phyloP scores from a whole-genome alignment of 768 basidiomycete species.

The Lactarius deliciosus region DNA sequence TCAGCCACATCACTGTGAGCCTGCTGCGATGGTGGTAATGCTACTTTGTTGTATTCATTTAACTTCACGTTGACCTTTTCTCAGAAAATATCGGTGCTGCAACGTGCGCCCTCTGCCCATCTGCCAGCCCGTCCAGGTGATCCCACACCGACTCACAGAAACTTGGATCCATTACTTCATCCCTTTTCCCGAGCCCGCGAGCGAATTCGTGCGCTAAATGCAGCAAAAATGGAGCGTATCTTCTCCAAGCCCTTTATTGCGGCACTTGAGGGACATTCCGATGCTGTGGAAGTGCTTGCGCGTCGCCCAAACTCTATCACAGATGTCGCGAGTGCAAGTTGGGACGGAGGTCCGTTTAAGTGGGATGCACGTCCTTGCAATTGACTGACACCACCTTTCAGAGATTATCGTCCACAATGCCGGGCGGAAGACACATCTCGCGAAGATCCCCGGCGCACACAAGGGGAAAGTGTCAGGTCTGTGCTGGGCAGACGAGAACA shows the following conservation, averaged over 20 bases:
- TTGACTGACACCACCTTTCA: constrained; percentile 34
- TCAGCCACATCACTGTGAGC: too few species aligned
- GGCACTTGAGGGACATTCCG: constrained; percentile 82
- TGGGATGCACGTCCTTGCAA: constrained; percentile 86
- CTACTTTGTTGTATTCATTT: neutral
- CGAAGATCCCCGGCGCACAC: constrained; percentile 68
- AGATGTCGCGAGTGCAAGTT: constrained; percentile 57
- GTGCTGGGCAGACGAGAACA: constrained; percentile 63
- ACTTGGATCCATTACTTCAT: constrained; percentile 93
- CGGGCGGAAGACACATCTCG: constrained; percentile 51
- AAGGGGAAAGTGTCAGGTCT: constrained; percentile 84
- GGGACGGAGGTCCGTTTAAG: constrained; percentile 93
- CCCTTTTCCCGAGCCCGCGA: constrained; percentile 93
- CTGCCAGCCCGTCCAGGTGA: constrained; percentile 76
- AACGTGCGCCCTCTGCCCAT: constrained; percentile 76
- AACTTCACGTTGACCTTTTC: neutral
- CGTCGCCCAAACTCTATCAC: constrained; percentile 23
- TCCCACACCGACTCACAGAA: constrained; percentile 84
- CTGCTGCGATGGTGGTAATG: constrained; percentile 24
- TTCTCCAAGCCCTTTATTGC: constrained; percentile 97
- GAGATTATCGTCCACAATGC: constrained; percentile 87
- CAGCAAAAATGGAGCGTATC: constrained; percentile 95
- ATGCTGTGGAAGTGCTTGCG: constrained; percentile 20
- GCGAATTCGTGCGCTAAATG: constrained; percentile 90
- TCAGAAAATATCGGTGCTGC: constrained; percentile 84